Conservation (phyloP, 495 filamentous ascomycete species). For the Penicillium pulvis region DNA sequence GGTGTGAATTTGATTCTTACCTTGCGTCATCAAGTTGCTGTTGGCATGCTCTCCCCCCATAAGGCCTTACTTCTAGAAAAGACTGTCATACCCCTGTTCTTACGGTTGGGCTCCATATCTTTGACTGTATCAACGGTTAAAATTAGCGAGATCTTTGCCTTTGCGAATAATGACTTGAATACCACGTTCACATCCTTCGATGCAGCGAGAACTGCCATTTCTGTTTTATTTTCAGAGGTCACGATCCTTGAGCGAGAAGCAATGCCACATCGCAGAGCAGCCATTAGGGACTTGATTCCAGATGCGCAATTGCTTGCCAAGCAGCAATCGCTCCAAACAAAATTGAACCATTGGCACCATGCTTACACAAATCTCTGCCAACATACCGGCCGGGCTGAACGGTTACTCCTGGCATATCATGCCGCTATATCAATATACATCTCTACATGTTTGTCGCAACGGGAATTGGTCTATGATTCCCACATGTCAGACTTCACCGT, state of each 20-base stretch:
- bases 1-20: conserved; percentile 25
- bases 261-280: neutral
- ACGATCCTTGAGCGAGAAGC: conserved; percentile 24
- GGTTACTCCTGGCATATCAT: conserved; percentile 14
- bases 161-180: neutral
- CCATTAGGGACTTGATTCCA: neutral
- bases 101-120: conserved; percentile 25
- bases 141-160: conserved; percentile 13
- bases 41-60: neutral
- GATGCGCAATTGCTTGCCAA: conserved; percentile 6
- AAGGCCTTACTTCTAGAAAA: conserved; percentile 21
- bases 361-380: conserved; percentile 7
- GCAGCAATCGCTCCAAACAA: conserved; percentile 9
- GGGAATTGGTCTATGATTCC: conserved; percentile 20
- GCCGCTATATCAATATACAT: conserved; percentile 17
- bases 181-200: conserved; percentile 18
- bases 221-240: conserved; percentile 15
- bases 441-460: conserved; percentile 11
- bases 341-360: conserved; percentile 11
- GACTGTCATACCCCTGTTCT: conserved; percentile 25
- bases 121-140: conserved; percentile 22
- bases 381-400: conserved; percentile 5
- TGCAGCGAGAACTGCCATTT: conserved; percentile 18
- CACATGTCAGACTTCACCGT: conserved; percentile 24
- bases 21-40: conserved; percentile 17